Evolutionary conservation across 768 basidiomycete species (phyloP), one percentile per base, ranked within the genome.

Genomic region (Auriculariales sp.): DNA sequence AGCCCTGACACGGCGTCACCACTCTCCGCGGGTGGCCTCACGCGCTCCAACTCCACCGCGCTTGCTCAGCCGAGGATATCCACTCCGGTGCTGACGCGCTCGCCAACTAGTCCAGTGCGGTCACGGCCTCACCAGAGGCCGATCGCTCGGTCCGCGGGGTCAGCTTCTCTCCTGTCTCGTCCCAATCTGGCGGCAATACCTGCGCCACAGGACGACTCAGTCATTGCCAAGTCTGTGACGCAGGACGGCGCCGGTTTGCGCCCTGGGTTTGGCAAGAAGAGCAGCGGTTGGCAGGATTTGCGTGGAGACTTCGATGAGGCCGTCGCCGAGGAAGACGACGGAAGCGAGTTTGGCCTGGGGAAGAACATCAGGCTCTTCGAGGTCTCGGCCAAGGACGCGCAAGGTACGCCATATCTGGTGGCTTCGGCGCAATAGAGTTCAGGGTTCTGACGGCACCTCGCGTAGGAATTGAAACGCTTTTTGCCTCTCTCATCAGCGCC

Each of bases 281-380:
- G 76, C 60, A 80, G 78, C 52, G 83, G 81, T 61, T 67, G 78
- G 48, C 72, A 75, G 42, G 82, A 79, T 61, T 22, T 46, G 52
- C 33, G 19, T n/a, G 77, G 77, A 35, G 80, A 85, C 17, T 70
- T 63, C 3, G 64, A 69, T 9, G 62, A 61, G 3, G 53, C 51
- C 32, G 64, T 60, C 7, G 53, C 52, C 3, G 31, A 31, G 2
- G 49, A 54, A 25, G 53, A 51, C 31, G 71, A 75, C 29, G 75
- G 77, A 51, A 67, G 68, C 33, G 83, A 83, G 59, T 87, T 84
- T 82, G 83, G 85, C 4, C 70, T 84, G 32, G 78, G 73, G 60
- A 83, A 83, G 60, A 83, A 79, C 53, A 88, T 92, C 79, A 83
- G 85, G 59, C 72, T 93, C 15, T 88, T 86, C 55, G 88, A 94